These are phyloP conservation scores for Beauveria bassiana DNA, from an alignment of 2,329 filamentous ascomycete species.

Conservation along the genomic window DNA sequence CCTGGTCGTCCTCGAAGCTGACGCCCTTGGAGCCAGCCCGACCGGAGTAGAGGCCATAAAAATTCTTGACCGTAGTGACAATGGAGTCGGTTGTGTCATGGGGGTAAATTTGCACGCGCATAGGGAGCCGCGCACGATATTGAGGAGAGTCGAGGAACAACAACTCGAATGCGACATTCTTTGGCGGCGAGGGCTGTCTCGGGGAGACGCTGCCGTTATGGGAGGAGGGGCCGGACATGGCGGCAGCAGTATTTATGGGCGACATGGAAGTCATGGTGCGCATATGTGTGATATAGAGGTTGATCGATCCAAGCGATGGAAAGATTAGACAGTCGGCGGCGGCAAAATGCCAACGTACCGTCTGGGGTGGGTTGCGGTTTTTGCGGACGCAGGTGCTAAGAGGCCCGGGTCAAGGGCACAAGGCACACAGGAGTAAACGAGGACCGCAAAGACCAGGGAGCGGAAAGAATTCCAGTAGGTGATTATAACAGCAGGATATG, in stretches of 20 bases:
- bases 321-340: constrained; percentile 4
- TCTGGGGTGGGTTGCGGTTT: constrained; percentile 21
- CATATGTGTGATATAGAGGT: constrained; percentile 21
- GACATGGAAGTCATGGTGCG: constrained; percentile 39
- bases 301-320: constrained; percentile 16
- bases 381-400: constrained; percentile 18
- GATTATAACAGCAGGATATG: not conserved
- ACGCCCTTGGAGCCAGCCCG: constrained; percentile 65
- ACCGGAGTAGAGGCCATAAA: constrained; percentile 88
- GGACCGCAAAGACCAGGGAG: not conserved
- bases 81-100: constrained; percentile 98
- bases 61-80: constrained; percentile 97
- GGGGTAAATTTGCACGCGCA: constrained; percentile 84
- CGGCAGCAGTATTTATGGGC: constrained; percentile 30
- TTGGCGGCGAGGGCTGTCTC: constrained; percentile 44
- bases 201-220: constrained; percentile 39
- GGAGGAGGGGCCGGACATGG: constrained; percentile 28
- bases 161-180: constrained; percentile 74
- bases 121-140: constrained; percentile 67
- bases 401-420: not conserved
- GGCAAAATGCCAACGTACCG: not conserved
- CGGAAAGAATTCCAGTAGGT: not conserved
- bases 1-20: constrained; percentile 87
- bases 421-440: not conserved
- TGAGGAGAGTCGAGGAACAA: constrained; percentile 61